Percentiles rank a stretch among this genome's conserved stretches.
phyloP scores from a whole-genome alignment of 805 yeast species.

The Yarrowia bubula region DNA sequence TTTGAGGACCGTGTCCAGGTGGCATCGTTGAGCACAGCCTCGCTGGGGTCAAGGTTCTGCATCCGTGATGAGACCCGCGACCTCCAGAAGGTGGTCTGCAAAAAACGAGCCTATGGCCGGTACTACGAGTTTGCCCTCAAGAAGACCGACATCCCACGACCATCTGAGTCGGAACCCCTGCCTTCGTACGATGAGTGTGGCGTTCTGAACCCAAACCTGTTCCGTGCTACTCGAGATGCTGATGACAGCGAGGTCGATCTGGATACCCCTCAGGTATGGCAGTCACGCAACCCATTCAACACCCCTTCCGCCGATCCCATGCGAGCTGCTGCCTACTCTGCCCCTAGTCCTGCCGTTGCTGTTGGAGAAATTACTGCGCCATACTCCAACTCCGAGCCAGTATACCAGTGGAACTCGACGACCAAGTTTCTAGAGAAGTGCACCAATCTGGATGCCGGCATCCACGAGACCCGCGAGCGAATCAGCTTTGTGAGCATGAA shows the following conservation, averaged over 20 bases:
- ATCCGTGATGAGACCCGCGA: constrained; percentile 15
- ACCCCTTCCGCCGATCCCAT: constrained; percentile 11
- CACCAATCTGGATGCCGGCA: constrained; percentile 11
- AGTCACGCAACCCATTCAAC: constrained; percentile 8
- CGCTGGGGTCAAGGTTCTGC: constrained; percentile 14
- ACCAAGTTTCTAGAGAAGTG: constrained; percentile 11
- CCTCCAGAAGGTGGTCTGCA: constrained; percentile 22
- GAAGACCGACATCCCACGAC: neutral
- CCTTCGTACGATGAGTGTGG: constrained; percentile 27
- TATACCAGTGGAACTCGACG: constrained; percentile 14
- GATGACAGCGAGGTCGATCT: neutral
- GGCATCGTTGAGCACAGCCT: constrained; percentile 18
- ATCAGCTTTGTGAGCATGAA: constrained; percentile 7
- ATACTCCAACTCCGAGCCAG: neutral
- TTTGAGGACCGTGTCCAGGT: constrained; percentile 19
- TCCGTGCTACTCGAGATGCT: neutral
- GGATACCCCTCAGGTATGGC: constrained; percentile 17
- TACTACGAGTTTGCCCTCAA: constrained; percentile 6
- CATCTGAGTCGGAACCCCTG: constrained; percentile 27
- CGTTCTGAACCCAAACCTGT: neutral
- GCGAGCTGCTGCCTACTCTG: constrained; percentile 12
- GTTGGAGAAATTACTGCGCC: constrained; percentile 16
- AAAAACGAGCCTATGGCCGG: constrained; percentile 1
- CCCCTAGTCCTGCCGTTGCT: constrained; percentile 7
- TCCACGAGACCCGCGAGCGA: constrained; percentile 13